phyloP scores from a whole-genome alignment of 2,329 filamentous ascomycete genomes.

The Calonectria hongkongensis region DNA sequence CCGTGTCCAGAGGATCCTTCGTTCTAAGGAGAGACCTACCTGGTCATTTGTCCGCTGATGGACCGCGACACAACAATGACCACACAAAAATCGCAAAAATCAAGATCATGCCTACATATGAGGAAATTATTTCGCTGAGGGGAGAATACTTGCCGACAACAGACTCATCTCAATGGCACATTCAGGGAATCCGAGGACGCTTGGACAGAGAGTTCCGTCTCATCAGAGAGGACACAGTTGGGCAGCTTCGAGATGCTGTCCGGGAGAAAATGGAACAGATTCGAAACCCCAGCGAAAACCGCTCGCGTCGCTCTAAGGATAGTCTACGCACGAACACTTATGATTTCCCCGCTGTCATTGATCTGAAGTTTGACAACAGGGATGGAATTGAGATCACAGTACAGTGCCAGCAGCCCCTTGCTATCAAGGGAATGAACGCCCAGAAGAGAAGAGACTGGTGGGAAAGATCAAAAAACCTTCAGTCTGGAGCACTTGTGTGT shows the following conservation, averaged over 20 bases:
- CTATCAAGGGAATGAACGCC: constrained; percentile 44
- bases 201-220: constrained; percentile 75
- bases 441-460: constrained; percentile 69
- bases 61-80: constrained; percentile 32
- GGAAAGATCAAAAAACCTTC: constrained; percentile 68
- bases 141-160: constrained; percentile 30
- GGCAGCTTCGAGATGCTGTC: constrained; percentile 63
- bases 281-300: neutral
- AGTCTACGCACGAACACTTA: constrained; percentile 2
- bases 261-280: constrained; percentile 22
- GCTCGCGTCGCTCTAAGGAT: neutral
- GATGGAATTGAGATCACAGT: constrained; percentile 67
- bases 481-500: constrained; percentile 70
- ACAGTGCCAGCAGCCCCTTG: constrained; percentile 66
- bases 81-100: constrained; percentile 17
- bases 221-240: constrained; percentile 51
- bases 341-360: constrained; percentile 48
- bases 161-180: constrained; percentile 52
- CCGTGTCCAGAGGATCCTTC: neutral
- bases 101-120: constrained; percentile 28
- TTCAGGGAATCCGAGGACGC: constrained; percentile 60
- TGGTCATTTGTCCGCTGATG: neutral
- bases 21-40: constrained; percentile 15
- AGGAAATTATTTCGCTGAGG: constrained; percentile 25
- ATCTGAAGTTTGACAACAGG: constrained; percentile 55